Evolutionary conservation across 768 basidiomycete genomes (phyloP).

Genomic region (Naganishia randhawae): DNA sequence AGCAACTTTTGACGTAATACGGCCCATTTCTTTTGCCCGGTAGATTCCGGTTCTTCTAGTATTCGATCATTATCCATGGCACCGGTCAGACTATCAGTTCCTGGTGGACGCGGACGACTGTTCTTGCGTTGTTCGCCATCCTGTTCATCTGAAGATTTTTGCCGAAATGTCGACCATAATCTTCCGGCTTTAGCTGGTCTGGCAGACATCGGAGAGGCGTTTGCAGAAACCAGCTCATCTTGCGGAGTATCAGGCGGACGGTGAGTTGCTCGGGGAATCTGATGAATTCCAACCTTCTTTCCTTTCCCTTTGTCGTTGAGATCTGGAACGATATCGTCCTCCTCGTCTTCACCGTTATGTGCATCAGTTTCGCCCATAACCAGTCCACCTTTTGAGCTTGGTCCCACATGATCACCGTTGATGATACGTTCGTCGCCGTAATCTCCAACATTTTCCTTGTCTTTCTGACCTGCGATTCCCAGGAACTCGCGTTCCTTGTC

Average conservation of each 20-base stretch:
- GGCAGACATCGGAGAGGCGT: constrained; percentile 17
- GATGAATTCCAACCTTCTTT: neutral
- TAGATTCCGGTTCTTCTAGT: constrained; percentile 28
- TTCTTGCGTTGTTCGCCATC: constrained; percentile 1
- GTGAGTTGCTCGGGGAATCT: constrained; percentile 26
- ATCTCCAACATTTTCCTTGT: constrained; percentile 12
- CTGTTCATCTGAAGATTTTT: neutral
- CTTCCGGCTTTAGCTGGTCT: constrained; percentile 21
- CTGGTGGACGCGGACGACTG: neutral
- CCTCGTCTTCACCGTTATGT: constrained; percentile 22
- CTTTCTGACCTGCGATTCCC: constrained; percentile 3
- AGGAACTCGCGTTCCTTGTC: constrained; percentile 23
- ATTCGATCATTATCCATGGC: constrained; percentile 30
- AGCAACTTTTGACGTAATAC: constrained; percentile 40
- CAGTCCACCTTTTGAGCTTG: constrained; percentile 19
- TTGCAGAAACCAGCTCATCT: constrained; percentile 23
- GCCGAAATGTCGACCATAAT: constrained; percentile 27
- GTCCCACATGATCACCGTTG: constrained; percentile 24
- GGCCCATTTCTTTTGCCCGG: constrained; percentile 40
- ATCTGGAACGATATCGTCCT: constrained; percentile 18
- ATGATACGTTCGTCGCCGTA: constrained; percentile 24
- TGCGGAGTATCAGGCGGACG: neutral
- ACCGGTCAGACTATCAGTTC: neutral
- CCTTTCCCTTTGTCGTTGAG: neutral
- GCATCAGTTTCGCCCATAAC: constrained; percentile 18